Evolutionary conservation across 441 rosid species (phyloP).

Genomic region (Gossypium schwendimanii): DNA sequence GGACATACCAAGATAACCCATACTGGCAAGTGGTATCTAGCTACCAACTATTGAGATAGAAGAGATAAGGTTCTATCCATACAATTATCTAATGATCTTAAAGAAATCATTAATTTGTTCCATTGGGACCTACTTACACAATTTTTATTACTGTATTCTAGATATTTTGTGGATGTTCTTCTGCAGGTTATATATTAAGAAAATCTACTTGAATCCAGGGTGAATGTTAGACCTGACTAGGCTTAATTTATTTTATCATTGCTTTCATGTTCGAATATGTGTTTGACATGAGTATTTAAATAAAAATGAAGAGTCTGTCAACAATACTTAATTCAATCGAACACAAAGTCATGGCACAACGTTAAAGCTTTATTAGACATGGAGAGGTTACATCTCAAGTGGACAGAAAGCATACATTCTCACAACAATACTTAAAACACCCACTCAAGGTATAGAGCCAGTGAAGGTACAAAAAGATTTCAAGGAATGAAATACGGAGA

Average conservation of each 20-base stretch:
- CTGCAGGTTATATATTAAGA: no score
- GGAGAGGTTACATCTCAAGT: slow-evolving; percentile 15
- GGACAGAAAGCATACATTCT: slow-evolving; percentile 2
- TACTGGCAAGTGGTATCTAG: neutral
- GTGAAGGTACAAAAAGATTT: slow-evolving; percentile 11
- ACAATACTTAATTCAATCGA: neutral
- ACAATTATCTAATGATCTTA: no score
- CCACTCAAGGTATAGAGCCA: slow-evolving; percentile 18
- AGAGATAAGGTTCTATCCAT: neutral
- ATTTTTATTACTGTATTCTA: neutral
- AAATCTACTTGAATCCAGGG: neutral
- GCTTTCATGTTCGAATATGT: neutral
- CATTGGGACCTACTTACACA: neutral
- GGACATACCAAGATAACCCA: neutral
- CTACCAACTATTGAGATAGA: neutral
- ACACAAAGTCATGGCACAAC: neutral
- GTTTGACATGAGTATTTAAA: neutral
- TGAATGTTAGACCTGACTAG: neutral
- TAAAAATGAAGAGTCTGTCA: neutral
- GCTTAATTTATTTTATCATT: neutral
- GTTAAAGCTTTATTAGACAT: slow-evolving; percentile 10
- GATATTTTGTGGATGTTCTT: slow-evolving; percentile 1
- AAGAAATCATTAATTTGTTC: neutral
- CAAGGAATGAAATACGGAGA: slow-evolving; percentile 1
- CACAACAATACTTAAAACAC: slow-evolving; percentile 12